These are phyloP conservation scores for Crepidotus sp. DNA, from an alignment of 1,284 basidiomycete genomes.

Conservation along the genomic window DNA sequence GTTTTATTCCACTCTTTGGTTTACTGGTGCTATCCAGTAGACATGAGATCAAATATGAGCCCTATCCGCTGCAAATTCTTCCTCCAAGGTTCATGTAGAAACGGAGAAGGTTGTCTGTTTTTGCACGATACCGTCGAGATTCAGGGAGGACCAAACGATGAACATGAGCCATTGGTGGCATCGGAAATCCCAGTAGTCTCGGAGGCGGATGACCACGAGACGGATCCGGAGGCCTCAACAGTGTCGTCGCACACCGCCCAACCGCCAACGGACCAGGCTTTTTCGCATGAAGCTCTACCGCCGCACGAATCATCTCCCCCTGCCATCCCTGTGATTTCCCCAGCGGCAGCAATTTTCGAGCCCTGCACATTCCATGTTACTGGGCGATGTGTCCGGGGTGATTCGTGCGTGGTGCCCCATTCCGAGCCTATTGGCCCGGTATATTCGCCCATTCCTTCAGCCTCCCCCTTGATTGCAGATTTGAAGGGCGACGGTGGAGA, in stretches of 20 bases:
- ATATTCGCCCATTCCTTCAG: constrained; percentile 7
- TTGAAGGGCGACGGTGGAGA: not conserved
- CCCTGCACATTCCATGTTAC: constrained; percentile 10
- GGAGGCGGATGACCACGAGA: not conserved
- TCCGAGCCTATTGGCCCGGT: not conserved
- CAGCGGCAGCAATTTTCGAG: constrained; percentile 4
- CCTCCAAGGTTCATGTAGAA: constrained; percentile 18
- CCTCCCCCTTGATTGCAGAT: constrained; percentile 1
- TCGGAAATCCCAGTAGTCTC: not conserved
- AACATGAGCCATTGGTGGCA: not conserved
- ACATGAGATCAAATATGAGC: not conserved
- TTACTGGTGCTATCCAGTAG: constrained; percentile 1
- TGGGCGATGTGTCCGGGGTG: constrained; percentile 9
- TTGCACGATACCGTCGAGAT: constrained; percentile 14
- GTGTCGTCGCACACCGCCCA: not conserved
- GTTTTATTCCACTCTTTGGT: not conserved
- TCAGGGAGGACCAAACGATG: not conserved
- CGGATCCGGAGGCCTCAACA: not conserved
- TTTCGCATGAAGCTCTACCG: not conserved
- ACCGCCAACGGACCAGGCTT: not conserved
- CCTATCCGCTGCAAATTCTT: constrained; percentile 12
- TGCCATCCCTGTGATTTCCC: not conserved
- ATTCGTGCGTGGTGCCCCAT: constrained; percentile 4
- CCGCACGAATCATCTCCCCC: not conserved
- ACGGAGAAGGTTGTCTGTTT: constrained; percentile 19